Evolutionary conservation across 768 basidiomycete genomes (phyloP), one percentile per base, ranked within the genome.

Genomic region (Pleurotus tuoliensis): DNA sequence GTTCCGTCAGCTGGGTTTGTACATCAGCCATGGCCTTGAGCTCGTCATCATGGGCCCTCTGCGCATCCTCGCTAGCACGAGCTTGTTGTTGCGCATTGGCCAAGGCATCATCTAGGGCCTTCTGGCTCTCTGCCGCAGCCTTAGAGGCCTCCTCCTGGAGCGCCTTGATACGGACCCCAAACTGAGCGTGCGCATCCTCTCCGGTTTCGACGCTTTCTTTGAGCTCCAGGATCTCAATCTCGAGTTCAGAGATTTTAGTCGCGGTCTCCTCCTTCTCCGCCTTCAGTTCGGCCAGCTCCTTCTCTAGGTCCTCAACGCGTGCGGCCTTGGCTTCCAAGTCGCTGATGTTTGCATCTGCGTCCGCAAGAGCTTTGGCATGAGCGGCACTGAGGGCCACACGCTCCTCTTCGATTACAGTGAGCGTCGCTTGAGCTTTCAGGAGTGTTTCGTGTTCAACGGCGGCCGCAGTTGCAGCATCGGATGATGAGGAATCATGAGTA

Each of bases 221-320:
- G 58, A 87, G 64, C 70, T 93, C 91, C 56, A 92, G 69, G 41
- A 92, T 78, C 66, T 93, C 90, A 49, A 94, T 73, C 72, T 94
- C 92, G 22, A 92, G 75, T 63, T 94, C 91, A 0, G 88, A 90
- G 3, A 92, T 73, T 69, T 85, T 90, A 64, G 72, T 75, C 7
- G 84, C 80, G 41, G 73, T 83, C 57, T 91, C 90, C 63, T 88
- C 88, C 63, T 83, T 86, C 69, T 90, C 87, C 11, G 66, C 67
- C 66, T 81, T 83, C 58, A 91, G 73, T 30, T 70, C 71, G 3
- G 66, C 68, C 11, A 90, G 58, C 63, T 87, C 81, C 2, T 73
- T 61, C 51, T 76, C 71, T 18, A 90, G 75, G 5, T 67, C 63
- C 20, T 76, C 74, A 1, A 66, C 68, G 47, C 73, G 73, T 4